Evolutionary conservation across 2,329 filamentous ascomycete genomes (phyloP).

Genomic region (Verticillium nubilum): DNA sequence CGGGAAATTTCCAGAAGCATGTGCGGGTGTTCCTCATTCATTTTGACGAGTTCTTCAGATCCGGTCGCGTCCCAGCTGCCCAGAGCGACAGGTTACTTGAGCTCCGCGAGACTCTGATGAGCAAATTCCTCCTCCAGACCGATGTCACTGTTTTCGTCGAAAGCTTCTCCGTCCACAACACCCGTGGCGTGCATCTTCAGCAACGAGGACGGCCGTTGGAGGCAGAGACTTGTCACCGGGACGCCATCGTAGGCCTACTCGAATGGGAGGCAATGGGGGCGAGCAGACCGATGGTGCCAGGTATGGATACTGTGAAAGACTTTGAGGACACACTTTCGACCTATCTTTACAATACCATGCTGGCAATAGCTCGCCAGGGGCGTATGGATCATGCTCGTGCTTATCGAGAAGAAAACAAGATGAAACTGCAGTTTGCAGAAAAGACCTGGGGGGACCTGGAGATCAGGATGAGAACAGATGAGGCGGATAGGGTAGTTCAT

Average conservation of each 20-base stretch:
- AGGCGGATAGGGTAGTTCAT: neutral
- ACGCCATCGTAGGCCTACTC: neutral
- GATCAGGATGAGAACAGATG: neutral
- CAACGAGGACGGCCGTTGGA: neutral
- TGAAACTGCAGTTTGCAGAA: neutral
- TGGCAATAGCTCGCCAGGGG: neutral
- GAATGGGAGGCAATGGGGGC: neutral
- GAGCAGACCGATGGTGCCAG: neutral
- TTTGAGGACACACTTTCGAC: neutral
- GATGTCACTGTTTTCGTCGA: neutral
- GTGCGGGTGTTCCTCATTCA: neutral
- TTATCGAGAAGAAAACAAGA: neutral
- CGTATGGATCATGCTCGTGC: neutral
- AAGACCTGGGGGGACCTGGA: neutral
- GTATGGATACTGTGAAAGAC: neutral
- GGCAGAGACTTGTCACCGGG: neutral
- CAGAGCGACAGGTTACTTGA: neutral
- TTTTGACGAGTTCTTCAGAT: neutral
- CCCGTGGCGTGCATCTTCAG: neutral
- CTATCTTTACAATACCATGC: neutral
- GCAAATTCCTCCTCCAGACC: neutral
- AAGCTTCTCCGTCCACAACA: neutral
- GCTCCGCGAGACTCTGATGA: neutral
- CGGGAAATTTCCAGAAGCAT: neutral
- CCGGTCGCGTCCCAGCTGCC: neutral